phyloP scores from a whole-genome alignment of 2,329 filamentous ascomycete genomes.

The Fusarium nodosum region DNA sequence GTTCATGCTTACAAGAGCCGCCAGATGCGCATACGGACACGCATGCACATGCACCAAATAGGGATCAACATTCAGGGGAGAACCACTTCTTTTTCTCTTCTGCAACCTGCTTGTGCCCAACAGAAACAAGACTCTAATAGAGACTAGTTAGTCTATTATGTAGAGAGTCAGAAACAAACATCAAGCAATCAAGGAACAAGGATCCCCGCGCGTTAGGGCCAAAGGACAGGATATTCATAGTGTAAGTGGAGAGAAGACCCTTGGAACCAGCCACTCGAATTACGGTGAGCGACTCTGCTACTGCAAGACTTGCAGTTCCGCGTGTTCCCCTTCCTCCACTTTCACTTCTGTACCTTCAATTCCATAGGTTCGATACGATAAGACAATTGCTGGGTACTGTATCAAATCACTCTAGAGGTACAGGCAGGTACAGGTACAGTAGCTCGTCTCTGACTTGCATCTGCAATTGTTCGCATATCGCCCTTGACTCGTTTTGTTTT shows the following conservation, averaged over 20 bases:
- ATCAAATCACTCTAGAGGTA: constrained; percentile 1
- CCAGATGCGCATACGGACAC: constrained; percentile 22
- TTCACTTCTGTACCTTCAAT: constrained; percentile 9
- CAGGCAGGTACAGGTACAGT: constrained; percentile 8
- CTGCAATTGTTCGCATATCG: constrained; percentile 37
- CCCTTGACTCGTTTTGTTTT: constrained; percentile 15
- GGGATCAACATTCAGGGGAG: constrained; percentile 2
- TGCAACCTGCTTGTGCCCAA: constrained; percentile 3
- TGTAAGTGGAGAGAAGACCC: constrained; percentile 10
- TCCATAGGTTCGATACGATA: constrained; percentile 2
- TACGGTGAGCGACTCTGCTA: constrained; percentile 11
- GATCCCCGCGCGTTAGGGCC: constrained; percentile 2
- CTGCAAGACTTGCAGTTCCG: constrained; percentile 12
- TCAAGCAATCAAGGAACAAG: not conserved
- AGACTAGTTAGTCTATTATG: not conserved
- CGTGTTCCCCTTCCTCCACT: constrained; percentile 9
- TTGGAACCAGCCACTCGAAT: constrained; percentile 20
- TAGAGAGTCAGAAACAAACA: not conserved
- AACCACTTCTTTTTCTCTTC: constrained; percentile 11
- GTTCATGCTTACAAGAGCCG: constrained; percentile 21
- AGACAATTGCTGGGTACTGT: constrained; percentile 1
- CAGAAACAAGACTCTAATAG: not conserved
- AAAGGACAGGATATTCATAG: not conserved
- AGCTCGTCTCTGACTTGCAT: constrained; percentile 41
- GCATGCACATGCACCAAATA: constrained; percentile 9